phyloP scores from a whole-genome alignment of 1,284 basidiomycete genomes.

The Inonotus hispidus region DNA sequence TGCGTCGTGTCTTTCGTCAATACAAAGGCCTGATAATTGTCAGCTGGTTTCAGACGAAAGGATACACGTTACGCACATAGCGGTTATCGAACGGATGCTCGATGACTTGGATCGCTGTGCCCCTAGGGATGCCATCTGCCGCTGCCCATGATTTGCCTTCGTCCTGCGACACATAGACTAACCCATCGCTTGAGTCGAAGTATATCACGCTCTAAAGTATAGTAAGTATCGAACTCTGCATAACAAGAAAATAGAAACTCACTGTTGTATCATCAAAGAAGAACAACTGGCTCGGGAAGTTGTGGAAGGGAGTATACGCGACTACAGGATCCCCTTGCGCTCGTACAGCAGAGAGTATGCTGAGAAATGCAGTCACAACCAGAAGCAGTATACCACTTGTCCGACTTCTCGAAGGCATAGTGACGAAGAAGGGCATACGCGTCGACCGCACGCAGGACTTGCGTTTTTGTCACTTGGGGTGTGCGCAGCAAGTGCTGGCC shows the following conservation, averaged over 20 bases:
- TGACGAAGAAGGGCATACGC: background rate
- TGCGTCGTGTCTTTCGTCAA: slow-evolving; percentile 68
- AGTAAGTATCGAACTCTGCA: background rate
- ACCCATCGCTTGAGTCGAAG: slow-evolving; percentile 68
- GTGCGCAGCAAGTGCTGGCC: background rate
- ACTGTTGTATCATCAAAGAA: slow-evolving; percentile 93
- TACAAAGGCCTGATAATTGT: slow-evolving; percentile 67
- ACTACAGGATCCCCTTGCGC: slow-evolving; percentile 38
- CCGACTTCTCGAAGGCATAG: background rate
- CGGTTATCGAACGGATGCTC: slow-evolving; percentile 84
- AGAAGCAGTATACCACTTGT: background rate
- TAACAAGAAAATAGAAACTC: slow-evolving; percentile 24
- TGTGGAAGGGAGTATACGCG: slow-evolving; percentile 49
- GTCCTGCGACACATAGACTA: slow-evolving; percentile 78
- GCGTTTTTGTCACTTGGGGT: background rate
- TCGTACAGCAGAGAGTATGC: slow-evolving; percentile 16
- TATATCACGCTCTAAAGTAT: slow-evolving; percentile 66
- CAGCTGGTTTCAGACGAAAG: slow-evolving; percentile 11
- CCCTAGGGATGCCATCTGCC: slow-evolving; percentile 53
- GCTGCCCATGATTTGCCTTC: slow-evolving; percentile 83
- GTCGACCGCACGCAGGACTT: background rate
- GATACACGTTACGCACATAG: slow-evolving; percentile 45
- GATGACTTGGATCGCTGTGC: slow-evolving; percentile 68
- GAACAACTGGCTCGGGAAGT: slow-evolving; percentile 79
- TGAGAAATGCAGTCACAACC: background rate